Evolutionary conservation across 2,329 filamentous ascomycete genomes (phyloP).

Genomic region (Penicillium fuscoglaucum): DNA sequence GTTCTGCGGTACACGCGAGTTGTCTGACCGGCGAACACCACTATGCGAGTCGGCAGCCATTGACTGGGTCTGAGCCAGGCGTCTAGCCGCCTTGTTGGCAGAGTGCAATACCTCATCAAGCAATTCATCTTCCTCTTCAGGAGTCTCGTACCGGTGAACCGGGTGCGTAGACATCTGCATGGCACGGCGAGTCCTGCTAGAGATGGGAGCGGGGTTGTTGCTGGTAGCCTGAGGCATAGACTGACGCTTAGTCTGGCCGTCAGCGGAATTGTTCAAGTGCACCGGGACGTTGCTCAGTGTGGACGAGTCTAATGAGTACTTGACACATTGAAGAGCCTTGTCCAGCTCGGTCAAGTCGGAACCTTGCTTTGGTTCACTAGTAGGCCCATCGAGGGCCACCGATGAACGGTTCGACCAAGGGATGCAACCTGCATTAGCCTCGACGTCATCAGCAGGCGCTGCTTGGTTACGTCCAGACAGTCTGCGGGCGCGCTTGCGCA

Average conservation of each 20-base stretch:
- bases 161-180: constrained; percentile 69
- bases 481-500: constrained; percentile 87
- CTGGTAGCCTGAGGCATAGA: constrained; percentile 40
- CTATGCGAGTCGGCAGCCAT: constrained; percentile 53
- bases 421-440: constrained; percentile 87
- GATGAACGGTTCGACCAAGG: constrained; percentile 88
- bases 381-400: constrained; percentile 68
- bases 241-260: constrained; percentile 37
- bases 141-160: constrained; percentile 84
- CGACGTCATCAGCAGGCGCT: constrained; percentile 80
- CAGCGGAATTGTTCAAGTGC: constrained; percentile 35
- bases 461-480: constrained; percentile 89
- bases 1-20: constrained; percentile 39
- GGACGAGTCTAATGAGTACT: constrained; percentile 57
- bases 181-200: constrained; percentile 76
- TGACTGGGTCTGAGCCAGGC: constrained; percentile 56
- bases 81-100: constrained; percentile 71
- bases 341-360: constrained; percentile 62
- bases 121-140: constrained; percentile 94
- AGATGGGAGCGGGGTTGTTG: constrained; percentile 56
- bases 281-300: constrained; percentile 40
- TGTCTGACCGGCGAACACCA: constrained; percentile 46
- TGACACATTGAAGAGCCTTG: constrained; percentile 60
- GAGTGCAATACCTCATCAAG: constrained; percentile 84
- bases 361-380: constrained; percentile 47